phyloP scores from a whole-genome alignment of 495 filamentous ascomycete genomes.

The Usnea hakonensis region DNA sequence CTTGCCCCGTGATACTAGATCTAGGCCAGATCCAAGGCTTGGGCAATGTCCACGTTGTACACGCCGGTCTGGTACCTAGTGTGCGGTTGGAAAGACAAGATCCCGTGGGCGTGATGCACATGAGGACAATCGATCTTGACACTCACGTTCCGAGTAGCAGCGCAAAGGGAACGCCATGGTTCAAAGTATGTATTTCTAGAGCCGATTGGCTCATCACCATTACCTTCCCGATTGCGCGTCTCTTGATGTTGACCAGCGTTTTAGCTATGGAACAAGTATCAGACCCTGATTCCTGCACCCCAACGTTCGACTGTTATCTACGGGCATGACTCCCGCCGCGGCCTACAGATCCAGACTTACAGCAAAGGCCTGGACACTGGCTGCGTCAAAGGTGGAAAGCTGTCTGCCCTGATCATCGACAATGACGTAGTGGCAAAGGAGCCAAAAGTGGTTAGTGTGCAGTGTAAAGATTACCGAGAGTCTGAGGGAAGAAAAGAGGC shows the following conservation, averaged over 20 bases:
- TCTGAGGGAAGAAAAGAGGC: constrained; percentile 4
- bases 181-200: constrained; percentile 43
- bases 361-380: constrained; percentile 79
- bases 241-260: neutral
- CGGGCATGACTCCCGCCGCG: constrained; percentile 73
- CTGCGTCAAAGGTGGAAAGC: constrained; percentile 62
- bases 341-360: constrained; percentile 59
- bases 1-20: constrained; percentile 66
- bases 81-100: constrained; percentile 66
- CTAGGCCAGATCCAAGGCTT: constrained; percentile 52
- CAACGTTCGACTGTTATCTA: constrained; percentile 57
- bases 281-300: constrained; percentile 29
- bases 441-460: constrained; percentile 18
- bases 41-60: constrained; percentile 62
- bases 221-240: neutral
- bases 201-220: neutral
- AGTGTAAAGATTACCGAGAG: constrained; percentile 21
- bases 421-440: neutral
- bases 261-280: constrained; percentile 53
- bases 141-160: constrained; percentile 53
- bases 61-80: constrained; percentile 75
- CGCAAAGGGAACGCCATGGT: constrained; percentile 57
- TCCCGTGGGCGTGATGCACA: constrained; percentile 78
- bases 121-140: constrained; percentile 67
- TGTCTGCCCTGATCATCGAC: constrained; percentile 70